phyloP scores from a whole-genome alignment of 352 stramenopile genomes.

The Pythium apleroticum region DNA sequence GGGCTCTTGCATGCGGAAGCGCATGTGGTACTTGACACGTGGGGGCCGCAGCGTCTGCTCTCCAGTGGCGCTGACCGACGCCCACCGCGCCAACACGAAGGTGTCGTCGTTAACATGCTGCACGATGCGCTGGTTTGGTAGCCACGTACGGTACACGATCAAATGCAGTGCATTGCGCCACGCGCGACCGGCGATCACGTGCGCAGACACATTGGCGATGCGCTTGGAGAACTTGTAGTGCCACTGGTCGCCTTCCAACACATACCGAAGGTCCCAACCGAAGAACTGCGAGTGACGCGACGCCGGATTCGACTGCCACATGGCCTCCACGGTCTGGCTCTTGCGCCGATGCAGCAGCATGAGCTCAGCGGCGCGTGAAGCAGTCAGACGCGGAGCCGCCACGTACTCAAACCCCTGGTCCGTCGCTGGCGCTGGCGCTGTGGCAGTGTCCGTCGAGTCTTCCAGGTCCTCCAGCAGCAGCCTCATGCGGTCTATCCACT shows the following conservation, averaged over 20 bases:
- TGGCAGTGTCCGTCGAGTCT: background rate
- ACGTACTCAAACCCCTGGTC: background rate
- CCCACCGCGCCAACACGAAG: slow-evolving; percentile 36
- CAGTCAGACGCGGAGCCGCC: slow-evolving; percentile 22
- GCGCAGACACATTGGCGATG: background rate
- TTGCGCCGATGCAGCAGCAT: slow-evolving; percentile 39
- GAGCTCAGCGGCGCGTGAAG: slow-evolving; percentile 33
- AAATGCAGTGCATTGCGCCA: slow-evolving; percentile 47
- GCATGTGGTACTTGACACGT: slow-evolving; percentile 39
- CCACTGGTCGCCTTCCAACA: slow-evolving; percentile 30
- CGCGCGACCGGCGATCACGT: slow-evolving; percentile 27
- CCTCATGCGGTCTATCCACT: slow-evolving; percentile 48
- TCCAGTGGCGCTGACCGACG: slow-evolving; percentile 1
- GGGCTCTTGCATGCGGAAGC: slow-evolving; percentile 44
- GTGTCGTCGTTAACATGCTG: slow-evolving; percentile 53
- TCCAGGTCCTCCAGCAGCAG: slow-evolving; percentile 40
- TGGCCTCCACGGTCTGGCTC: slow-evolving; percentile 30
- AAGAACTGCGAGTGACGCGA: slow-evolving; percentile 37
- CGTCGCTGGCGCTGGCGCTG: too few species aligned
- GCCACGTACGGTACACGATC: slow-evolving; percentile 40
- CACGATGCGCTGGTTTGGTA: slow-evolving; percentile 22
- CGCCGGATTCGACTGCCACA: slow-evolving; percentile 25
- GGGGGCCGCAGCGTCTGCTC: slow-evolving; percentile 1
- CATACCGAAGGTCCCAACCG: slow-evolving; percentile 45
- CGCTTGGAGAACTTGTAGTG: slow-evolving; percentile 31